These are phyloP conservation scores for Plenodomus biglobosus DNA, from an alignment of 2,329 filamentous ascomycete genomes.

Conservation along the genomic window DNA sequence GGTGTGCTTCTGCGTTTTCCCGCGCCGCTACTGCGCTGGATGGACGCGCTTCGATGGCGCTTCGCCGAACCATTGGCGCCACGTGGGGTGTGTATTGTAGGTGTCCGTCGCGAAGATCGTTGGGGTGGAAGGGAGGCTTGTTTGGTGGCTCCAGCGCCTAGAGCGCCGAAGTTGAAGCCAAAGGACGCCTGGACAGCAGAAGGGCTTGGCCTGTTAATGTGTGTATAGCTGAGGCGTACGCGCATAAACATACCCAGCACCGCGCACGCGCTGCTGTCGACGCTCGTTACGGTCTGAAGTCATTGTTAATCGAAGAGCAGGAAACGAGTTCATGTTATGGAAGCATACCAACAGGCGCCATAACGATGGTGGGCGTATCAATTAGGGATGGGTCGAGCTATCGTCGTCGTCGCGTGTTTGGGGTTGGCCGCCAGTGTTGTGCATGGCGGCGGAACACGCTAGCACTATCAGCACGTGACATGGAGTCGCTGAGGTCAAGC, in stretches of 20 bases:
- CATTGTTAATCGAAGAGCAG: slow-evolving; percentile 6
- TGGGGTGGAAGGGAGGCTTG: slow-evolving; percentile 31
- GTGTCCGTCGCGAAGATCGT: slow-evolving; percentile 28
- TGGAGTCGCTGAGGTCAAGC: too few species aligned
- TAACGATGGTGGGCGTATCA: slow-evolving; percentile 23
- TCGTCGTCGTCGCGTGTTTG: slow-evolving; percentile 17
- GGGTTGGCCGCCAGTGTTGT: slow-evolving; percentile 16
- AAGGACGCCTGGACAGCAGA: slow-evolving; percentile 54
- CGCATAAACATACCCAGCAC: slow-evolving; percentile 54
- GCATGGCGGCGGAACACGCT: slow-evolving; percentile 17
- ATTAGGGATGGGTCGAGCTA: slow-evolving; percentile 10
- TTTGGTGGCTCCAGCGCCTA: slow-evolving; percentile 25
- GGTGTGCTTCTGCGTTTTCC: slow-evolving; percentile 22
- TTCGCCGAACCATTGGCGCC: slow-evolving; percentile 25
- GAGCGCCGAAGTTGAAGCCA: slow-evolving; percentile 45
- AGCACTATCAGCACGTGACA: slow-evolving; percentile 14
- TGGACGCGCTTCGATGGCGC: slow-evolving; percentile 34
- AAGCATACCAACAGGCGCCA: slow-evolving; percentile 39
- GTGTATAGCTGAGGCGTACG: neutral
- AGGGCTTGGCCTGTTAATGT: slow-evolving; percentile 43
- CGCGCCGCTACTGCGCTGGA: slow-evolving; percentile 25
- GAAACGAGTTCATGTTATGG: neutral
- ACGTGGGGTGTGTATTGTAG: slow-evolving; percentile 23
- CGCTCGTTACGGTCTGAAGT: slow-evolving; percentile 55
- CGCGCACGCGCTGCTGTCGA: slow-evolving; percentile 59